Conservation (phyloP, 441 rosid genomes). For the Hura crepitans region DNA sequence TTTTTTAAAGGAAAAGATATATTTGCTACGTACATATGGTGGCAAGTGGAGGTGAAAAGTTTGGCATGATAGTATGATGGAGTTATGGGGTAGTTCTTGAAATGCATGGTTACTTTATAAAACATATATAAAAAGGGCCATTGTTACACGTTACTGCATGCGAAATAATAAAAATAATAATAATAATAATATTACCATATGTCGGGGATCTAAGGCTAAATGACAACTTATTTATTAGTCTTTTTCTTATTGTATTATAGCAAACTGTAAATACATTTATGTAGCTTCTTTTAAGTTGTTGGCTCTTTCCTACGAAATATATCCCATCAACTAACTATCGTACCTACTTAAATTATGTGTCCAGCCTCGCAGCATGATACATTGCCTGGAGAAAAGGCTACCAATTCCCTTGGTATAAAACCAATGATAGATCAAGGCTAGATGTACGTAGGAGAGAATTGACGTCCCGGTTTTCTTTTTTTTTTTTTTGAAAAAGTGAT, state of each 20-base stretch:
- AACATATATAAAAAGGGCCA: constrained; percentile 22
- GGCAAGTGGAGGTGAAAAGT: constrained; percentile 5
- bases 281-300: constrained; percentile 9
- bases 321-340: background rate
- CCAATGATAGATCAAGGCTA: background rate
- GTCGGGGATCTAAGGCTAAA: constrained; percentile 35
- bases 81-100: background rate
- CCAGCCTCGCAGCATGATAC: background rate
- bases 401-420: background rate
- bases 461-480: no score
- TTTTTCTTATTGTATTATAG: background rate
- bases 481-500: no score
- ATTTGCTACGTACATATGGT: no score
- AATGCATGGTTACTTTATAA: constrained; percentile 22
- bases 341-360: background rate
- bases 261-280: background rate
- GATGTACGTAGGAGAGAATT: no score
- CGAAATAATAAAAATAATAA: no score
- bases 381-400: background rate
- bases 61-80: constrained; percentile 11
- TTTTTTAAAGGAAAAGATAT: no score
- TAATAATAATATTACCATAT: constrained; percentile 19
- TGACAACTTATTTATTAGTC: constrained; percentile 24
- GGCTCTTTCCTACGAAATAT: constrained; percentile 1
- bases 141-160: constrained; percentile 19